A percentile compares a stretch with the other conserved stretches of the same genome.
These are phyloP conservation scores for Juncus effusus DNA, from an alignment of 176 grass and related monocot genomes.

Conservation along the genomic window DNA sequence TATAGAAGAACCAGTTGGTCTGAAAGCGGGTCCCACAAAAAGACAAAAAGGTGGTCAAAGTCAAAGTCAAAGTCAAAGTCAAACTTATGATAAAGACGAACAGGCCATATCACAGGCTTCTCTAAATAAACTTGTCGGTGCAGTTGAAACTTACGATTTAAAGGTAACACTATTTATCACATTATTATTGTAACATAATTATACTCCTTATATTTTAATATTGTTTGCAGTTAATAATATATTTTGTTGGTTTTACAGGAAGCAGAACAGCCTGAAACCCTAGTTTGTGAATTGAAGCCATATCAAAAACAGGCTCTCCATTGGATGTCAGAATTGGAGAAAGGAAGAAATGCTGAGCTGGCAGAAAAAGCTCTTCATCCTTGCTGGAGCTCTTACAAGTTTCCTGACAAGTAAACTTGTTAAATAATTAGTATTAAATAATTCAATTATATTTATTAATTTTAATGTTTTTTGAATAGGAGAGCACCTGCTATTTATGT, in stretches of 20 bases:
- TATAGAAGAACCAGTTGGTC: constrained; percentile 24
- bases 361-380: constrained; percentile 66
- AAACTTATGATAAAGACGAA: constrained; percentile 37
- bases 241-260: constrained; percentile 39
- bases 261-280: constrained; percentile 63
- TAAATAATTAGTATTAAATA: not conserved
- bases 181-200: not conserved
- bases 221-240: constrained; percentile 10
- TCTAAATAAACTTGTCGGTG: constrained; percentile 84
- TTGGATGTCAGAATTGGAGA: constrained; percentile 91
- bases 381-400: constrained; percentile 72
- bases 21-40: constrained; percentile 34
- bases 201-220: not conserved
- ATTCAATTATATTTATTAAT: constrained; percentile 12
- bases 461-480: constrained; percentile 27
- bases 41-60: constrained; percentile 27
- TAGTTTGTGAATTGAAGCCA: constrained; percentile 60
- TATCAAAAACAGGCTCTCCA: constrained; percentile 91
- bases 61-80: constrained; percentile 51
- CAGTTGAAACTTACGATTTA: constrained; percentile 56
- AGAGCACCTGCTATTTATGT: constrained; percentile 65
- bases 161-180: constrained; percentile 39
- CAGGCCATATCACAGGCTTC: constrained; percentile 84
- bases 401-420: constrained; percentile 57
- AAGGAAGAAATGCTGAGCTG: constrained; percentile 43